Conservation (phyloP, 805 yeast genomes). For the Yamadazyma olivae region DNA sequence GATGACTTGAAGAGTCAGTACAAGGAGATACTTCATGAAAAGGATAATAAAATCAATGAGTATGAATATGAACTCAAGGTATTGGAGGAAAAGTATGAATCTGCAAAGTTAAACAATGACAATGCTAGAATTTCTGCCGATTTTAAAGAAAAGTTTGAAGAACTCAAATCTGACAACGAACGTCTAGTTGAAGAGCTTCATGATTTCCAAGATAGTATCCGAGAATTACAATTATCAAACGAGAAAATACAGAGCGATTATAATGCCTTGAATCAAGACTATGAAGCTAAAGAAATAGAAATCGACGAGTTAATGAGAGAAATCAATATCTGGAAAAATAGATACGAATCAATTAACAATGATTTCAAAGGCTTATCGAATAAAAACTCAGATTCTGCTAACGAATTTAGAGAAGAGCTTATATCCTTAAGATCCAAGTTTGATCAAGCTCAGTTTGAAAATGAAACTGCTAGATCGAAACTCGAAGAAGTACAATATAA, state of each 20-base stretch:
- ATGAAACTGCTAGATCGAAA: conserved; percentile 7
- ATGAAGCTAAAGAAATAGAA: conserved; percentile 10
- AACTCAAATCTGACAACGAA: neutral
- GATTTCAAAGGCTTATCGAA: conserved; percentile 5
- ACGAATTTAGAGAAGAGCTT: conserved; percentile 3
- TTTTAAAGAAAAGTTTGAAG: neutral
- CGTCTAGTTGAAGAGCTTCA: neutral
- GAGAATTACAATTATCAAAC: neutral
- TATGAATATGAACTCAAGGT: conserved; percentile 1
- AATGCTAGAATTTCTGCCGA: neutral
- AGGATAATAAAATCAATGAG: conserved; percentile 1
- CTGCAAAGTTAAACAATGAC: neutral
- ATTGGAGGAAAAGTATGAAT: neutral
- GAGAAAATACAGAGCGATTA: conserved; percentile 4
- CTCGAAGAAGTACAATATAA: conserved; percentile 13
- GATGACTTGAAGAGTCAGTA: conserved; percentile 8
- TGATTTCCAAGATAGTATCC: neutral
- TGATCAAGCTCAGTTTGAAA: conserved; percentile 1
- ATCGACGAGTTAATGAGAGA: conserved; percentile 16
- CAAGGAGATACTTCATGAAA: conserved; percentile 2
- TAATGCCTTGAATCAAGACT: conserved; percentile 3
- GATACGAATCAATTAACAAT: conserved; percentile 7
- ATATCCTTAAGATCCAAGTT: conserved; percentile 12
- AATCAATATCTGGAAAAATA: conserved; percentile 11
- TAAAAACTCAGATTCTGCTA: conserved; percentile 1